Evolutionary conservation across 805 yeast species (phyloP).

Genomic region (Monosporozyma solicola): DNA sequence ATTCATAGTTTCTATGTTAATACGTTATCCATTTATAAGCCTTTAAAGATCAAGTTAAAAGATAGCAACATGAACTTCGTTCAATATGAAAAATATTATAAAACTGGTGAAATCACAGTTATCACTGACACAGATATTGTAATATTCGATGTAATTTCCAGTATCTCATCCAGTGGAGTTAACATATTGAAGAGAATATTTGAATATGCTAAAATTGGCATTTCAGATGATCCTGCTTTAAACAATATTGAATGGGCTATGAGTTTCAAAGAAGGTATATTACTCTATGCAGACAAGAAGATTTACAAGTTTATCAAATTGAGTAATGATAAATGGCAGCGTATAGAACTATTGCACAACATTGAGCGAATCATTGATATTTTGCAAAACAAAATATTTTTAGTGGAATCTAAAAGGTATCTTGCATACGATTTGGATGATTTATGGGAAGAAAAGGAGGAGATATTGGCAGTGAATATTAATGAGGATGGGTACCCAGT

Average conservation of each 20-base stretch:
- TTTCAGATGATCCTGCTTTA: slow-evolving; percentile 4
- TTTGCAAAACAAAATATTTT: slow-evolving; percentile 14
- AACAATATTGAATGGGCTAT: slow-evolving; percentile 20
- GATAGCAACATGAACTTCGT: slow-evolving; percentile 7
- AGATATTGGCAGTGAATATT: slow-evolving; percentile 12
- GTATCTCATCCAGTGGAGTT: slow-evolving; percentile 16
- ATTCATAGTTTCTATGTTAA: slow-evolving; percentile 17
- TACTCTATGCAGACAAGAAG: slow-evolving; percentile 14
- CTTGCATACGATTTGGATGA: slow-evolving; percentile 14
- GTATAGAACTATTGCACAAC: slow-evolving; percentile 11
- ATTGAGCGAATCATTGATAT: slow-evolving; percentile 27
- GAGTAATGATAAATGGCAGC: slow-evolving; percentile 14
- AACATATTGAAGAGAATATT: slow-evolving; percentile 18
- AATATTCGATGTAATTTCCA: slow-evolving; percentile 24
- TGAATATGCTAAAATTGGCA: slow-evolving; percentile 12
- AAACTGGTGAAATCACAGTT: slow-evolving; percentile 26
- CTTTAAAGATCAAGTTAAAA: slow-evolving; percentile 15
- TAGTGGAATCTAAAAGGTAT: slow-evolving; percentile 14
- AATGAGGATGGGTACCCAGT: slow-evolving; percentile 25
- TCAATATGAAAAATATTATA: slow-evolving; percentile 14
- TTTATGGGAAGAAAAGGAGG: slow-evolving; percentile 16
- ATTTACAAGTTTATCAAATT: slow-evolving; percentile 12
- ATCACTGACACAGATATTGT: slow-evolving; percentile 11
- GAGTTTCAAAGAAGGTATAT: slow-evolving; percentile 18
- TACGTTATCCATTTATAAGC: slow-evolving; percentile 15